Evolutionary conservation across 306 rosid genomes (phyloP).

Genomic region (Lagenaria siceraria): DNA sequence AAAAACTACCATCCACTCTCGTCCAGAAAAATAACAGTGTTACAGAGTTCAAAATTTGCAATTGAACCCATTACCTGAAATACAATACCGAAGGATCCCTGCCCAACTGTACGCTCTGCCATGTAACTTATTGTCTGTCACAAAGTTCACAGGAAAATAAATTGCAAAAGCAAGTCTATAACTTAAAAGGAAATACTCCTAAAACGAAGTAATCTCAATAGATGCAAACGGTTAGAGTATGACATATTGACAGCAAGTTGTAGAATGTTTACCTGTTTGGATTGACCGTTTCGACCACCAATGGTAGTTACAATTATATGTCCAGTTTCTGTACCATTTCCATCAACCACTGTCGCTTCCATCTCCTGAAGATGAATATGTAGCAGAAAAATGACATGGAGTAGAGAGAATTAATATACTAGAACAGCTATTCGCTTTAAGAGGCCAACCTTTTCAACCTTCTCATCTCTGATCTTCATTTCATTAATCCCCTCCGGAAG

Average conservation of each 20-base stretch:
- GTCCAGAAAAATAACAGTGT: neutral
- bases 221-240: neutral
- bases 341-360: slow-evolving; percentile 48
- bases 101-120: slow-evolving; percentile 72
- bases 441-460: slow-evolving; percentile 15
- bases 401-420: neutral
- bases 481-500: slow-evolving; percentile 46
- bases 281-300: slow-evolving; percentile 60
- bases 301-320: slow-evolving; percentile 59
- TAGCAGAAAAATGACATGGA: neutral
- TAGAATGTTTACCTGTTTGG: slow-evolving; percentile 36
- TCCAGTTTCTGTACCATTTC: slow-evolving; percentile 66
- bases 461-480: slow-evolving; percentile 61
- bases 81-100: slow-evolving; percentile 62
- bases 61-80: slow-evolving; percentile 34
- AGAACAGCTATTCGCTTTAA: neutral
- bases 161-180: neutral
- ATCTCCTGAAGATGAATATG: slow-evolving; percentile 22
- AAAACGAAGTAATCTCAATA: neutral
- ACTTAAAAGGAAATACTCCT: neutral
- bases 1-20: neutral
- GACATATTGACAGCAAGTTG: neutral
- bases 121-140: slow-evolving; percentile 57
- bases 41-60: slow-evolving; percentile 5
- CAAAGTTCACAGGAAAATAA: neutral